These are phyloP conservation scores for Syzygium syzygioides DNA, from an alignment of 441 rosid species.

Conservation along the genomic window DNA sequence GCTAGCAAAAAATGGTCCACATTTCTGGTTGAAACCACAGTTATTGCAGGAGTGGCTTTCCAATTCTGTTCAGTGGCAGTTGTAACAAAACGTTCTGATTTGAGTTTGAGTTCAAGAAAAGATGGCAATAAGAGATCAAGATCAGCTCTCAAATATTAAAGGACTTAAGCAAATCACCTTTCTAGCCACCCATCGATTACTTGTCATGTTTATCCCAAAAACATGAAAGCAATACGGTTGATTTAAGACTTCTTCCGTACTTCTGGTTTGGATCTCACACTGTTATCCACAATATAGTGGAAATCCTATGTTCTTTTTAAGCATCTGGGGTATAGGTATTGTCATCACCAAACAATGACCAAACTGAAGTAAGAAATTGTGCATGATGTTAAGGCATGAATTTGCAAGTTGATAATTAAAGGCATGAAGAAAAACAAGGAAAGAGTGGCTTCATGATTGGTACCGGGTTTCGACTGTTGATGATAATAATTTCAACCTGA, in stretches of 20 bases:
- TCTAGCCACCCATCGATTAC: background rate
- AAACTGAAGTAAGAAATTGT: too few species aligned
- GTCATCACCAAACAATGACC: too few species aligned
- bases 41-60: background rate
- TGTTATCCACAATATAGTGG: background rate
- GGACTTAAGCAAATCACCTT: background rate
- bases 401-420: too few species aligned
- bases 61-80: fast-evolving
- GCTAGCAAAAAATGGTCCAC: background rate
- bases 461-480: fast-evolving
- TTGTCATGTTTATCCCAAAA: background rate
- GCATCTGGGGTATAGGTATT: too few species aligned
- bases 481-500: background rate
- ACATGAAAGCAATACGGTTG: background rate
- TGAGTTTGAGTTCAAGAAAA: background rate
- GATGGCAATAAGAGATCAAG: background rate
- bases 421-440: too few species aligned
- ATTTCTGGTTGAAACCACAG: background rate
- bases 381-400: too few species aligned
- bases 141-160: background rate
- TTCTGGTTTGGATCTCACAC: background rate
- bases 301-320: too few species aligned
- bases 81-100: background rate
- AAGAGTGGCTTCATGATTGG: background rate
- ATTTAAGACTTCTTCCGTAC: background rate